phyloP scores from a whole-genome alignment of 2,329 filamentous ascomycete species.

The Ceratocystis ficicola region DNA sequence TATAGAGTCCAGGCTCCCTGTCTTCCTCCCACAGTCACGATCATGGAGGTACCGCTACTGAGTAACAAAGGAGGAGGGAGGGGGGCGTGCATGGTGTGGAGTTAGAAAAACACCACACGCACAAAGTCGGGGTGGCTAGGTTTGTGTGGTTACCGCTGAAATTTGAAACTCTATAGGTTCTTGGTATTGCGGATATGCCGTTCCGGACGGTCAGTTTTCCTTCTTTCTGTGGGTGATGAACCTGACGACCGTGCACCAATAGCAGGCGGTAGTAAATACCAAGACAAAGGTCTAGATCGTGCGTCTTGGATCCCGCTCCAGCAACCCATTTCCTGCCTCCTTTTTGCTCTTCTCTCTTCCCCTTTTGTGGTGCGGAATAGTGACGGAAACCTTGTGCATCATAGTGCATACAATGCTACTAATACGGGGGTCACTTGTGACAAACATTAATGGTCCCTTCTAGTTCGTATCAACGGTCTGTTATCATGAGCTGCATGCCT shows the following conservation, averaged over 20 bases:
- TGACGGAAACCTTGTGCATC: background rate
- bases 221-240: background rate
- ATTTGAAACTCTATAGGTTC: constrained; percentile 1
- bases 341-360: background rate
- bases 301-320: background rate
- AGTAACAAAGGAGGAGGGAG: background rate
- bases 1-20: background rate
- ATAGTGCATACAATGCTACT: background rate
- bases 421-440: background rate
- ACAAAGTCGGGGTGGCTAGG: background rate
- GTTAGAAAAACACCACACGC: background rate
- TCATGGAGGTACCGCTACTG: background rate
- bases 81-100: background rate
- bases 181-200: constrained; percentile 1
- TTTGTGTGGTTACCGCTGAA: background rate
- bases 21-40: background rate
- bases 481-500: background rate
- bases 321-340: background rate
- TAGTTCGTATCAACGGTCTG: background rate
- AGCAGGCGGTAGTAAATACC: background rate
- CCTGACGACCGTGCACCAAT: background rate
- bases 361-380: background rate
- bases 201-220: background rate
- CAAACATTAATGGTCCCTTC: background rate
- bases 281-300: background rate